These are phyloP conservation scores for Mycena rosella DNA, from an alignment of 768 basidiomycete genomes.

Conservation along the genomic window DNA sequence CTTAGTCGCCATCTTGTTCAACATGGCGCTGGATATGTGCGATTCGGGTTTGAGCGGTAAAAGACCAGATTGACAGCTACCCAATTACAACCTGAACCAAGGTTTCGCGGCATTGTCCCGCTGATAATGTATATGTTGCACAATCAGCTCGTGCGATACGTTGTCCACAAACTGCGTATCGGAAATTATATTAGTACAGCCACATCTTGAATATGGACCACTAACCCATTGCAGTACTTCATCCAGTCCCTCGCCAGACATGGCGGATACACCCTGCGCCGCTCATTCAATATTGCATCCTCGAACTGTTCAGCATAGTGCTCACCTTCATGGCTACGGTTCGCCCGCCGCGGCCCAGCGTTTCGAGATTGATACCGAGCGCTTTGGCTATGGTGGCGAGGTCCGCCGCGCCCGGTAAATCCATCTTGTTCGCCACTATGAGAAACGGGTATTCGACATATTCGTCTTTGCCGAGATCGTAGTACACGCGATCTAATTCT, in stretches of 20 bases:
- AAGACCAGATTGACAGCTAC: no score
- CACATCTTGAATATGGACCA: background rate
- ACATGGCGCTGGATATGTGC: no score
- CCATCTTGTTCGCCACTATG: conserved; percentile 24
- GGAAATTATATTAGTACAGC: no score
- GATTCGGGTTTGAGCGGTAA: no score
- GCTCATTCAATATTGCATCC: background rate
- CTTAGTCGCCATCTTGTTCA: no score
- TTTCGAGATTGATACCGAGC: conserved; percentile 1
- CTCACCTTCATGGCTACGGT: conserved; percentile 15
- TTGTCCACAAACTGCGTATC: background rate
- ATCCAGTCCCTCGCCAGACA: conserved; percentile 16
- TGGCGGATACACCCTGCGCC: conserved; percentile 15
- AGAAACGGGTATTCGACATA: background rate
- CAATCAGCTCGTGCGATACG: background rate
- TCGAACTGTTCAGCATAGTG: background rate
- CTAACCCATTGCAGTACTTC: conserved; percentile 19
- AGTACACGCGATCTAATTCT: background rate
- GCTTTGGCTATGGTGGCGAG: background rate
- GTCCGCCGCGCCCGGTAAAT: conserved; percentile 3
- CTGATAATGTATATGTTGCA: no score
- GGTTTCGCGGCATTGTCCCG: no score
- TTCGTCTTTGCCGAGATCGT: background rate
- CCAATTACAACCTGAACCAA: no score
- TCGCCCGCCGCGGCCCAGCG: background rate